Evolutionary conservation across 2,329 filamentous ascomycete genomes (phyloP).

Genomic region (Alternaria sp.): DNA sequence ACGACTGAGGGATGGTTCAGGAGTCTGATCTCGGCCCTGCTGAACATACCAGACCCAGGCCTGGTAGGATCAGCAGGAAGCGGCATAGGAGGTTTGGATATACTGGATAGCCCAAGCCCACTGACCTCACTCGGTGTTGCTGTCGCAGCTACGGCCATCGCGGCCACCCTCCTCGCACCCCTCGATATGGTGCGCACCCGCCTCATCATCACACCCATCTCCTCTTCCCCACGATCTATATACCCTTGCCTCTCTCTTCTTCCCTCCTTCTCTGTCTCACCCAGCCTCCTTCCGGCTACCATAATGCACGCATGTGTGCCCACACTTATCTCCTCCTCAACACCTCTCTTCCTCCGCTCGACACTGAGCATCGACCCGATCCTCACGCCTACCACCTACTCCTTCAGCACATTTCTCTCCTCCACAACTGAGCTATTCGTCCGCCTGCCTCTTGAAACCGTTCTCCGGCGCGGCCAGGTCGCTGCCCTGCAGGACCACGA

Average conservation of each 20-base stretch:
- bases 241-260: conserved; percentile 79
- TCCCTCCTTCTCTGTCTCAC: conserved; percentile 73
- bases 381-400: conserved; percentile 82
- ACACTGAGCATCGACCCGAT: conserved; percentile 84
- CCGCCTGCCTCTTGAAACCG: conserved; percentile 90
- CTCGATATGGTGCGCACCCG: conserved; percentile 89
- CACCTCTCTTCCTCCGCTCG: conserved; percentile 85
- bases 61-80: conserved; percentile 56
- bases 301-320: conserved; percentile 86
- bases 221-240: conserved; percentile 77
- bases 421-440: conserved; percentile 83
- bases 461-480: conserved; percentile 87
- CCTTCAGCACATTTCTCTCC: conserved; percentile 80
- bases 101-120: conserved; percentile 82
- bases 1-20: conserved; percentile 92
- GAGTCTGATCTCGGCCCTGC: conserved; percentile 86
- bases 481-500: conserved; percentile 61
- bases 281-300: conserved; percentile 80
- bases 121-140: conserved; percentile 81
- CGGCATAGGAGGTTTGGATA: conserved; percentile 73
- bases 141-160: conserved; percentile 70
- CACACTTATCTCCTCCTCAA: conserved; percentile 81
- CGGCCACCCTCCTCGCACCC: conserved; percentile 83
- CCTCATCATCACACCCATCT: conserved; percentile 84
- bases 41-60: conserved; percentile 87